Base-by-base conservation (phyloP, 495 filamentous ascomycete species). In the Aspergillus olivimuriae region DNA sequence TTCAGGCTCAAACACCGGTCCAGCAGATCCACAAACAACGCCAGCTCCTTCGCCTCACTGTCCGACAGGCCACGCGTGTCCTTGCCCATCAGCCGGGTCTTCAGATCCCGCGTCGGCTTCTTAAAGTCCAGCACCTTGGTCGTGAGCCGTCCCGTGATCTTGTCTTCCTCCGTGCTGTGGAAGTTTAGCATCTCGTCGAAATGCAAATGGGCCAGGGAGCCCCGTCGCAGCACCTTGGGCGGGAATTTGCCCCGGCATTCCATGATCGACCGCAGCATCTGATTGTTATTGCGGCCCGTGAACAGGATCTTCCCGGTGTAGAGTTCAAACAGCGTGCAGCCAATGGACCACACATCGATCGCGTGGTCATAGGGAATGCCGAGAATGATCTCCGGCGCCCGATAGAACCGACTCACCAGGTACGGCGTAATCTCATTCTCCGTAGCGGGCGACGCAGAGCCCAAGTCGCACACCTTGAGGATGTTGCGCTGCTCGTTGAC, bases 221-320 rank as follows among this genome's bases (percentile, higher is more conserved):
- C 86, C 33, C 82, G 83, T 34, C 84, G 86, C 40, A 95, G 80
- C 38, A 95, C 69, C 66, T 94, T 95, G 30, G 81, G 80, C 44
- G 83, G 87, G 56, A 95, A 84, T 62, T 90, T 94, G 62, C 94
- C 92, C 31, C 94, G 83, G 53, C 89, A 91, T 58, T 97, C 94
- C 83, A 95, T 92, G 53, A 98, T 92, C 11, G 86, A 83, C 43
- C 84, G 82, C 11, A 98, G 76, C 92, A 97, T 97, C 61, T 94
- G 88, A 58, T 98, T 97, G 72, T 98, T 98, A 68, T 86, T 89
- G 43, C 85, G 81, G 34, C 94, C 92, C 2, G 84, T 87, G 67
- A 98, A 98, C 32, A 98, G 74, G 46, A 98, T 96, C 64, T 95
- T 95, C 46, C 94, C 91, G 0, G 94, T 96, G 72, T 90, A 96